phyloP scores from a whole-genome alignment of 2,329 filamentous ascomycete species.

The Aspergillus ochraceoroseus region DNA sequence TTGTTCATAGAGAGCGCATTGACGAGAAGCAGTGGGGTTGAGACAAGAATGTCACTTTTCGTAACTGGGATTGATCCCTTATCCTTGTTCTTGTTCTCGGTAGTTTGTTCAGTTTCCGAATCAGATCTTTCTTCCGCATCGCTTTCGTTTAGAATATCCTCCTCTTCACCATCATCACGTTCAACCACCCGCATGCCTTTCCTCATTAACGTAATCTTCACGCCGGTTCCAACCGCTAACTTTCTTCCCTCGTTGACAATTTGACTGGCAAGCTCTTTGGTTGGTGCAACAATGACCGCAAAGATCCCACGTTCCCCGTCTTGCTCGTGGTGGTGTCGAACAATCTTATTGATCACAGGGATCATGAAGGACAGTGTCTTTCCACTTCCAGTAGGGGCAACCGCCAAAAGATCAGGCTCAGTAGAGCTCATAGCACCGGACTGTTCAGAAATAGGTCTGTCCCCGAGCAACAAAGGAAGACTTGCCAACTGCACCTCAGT shows the following conservation, averaged over 20 bases:
- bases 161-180: conserved; percentile 40
- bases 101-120: conserved; percentile 39
- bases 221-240: conserved; percentile 67
- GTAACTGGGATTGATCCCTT: conserved; percentile 49
- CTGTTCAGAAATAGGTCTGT: conserved; percentile 42
- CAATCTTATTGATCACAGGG: conserved; percentile 72
- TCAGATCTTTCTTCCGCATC: conserved; percentile 40
- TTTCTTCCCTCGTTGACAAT: conserved; percentile 81
- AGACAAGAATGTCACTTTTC: conserved; percentile 73
- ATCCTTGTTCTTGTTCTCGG: conserved; percentile 27
- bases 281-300: conserved; percentile 70
- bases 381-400: conserved; percentile 92
- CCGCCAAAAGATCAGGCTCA: conserved; percentile 71
- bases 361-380: conserved; percentile 94
- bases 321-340: conserved; percentile 50
- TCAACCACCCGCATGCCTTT: conserved; percentile 72
- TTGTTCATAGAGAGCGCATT: conserved; percentile 59
- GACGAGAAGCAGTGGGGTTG: conserved; percentile 72
- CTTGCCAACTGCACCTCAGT: conserved; percentile 91
- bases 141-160: conserved; percentile 39
- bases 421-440: conserved; percentile 27
- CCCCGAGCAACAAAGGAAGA: conserved; percentile 67
- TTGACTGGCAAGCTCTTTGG: conserved; percentile 74
- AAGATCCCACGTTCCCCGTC: conserved; percentile 57
- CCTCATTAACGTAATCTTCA: conserved; percentile 75